Base-by-base conservation (phyloP, 2,329 filamentous ascomycete genomes). In the Didymella pomorum region DNA sequence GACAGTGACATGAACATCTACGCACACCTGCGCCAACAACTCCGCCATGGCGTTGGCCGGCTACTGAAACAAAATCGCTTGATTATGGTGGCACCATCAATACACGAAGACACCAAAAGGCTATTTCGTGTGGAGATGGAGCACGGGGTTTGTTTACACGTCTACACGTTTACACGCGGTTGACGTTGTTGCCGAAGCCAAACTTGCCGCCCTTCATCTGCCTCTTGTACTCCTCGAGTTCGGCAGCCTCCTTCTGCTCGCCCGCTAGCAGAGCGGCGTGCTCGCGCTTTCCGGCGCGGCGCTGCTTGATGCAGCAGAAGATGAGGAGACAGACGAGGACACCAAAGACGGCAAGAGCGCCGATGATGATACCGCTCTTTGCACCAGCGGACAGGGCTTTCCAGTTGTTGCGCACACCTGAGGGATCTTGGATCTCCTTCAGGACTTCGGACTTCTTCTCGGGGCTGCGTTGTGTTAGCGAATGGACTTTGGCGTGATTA, bases 291-390 rank as follows among this genome's bases (percentile, higher is more conserved):
- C 77, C 77, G 2, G 69, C 71, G 47, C 74, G 75, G 44, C 75
- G 73, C 62, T 77, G 74, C 66, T 75, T 74, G 67, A 78, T 67
- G 70, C 73, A 78, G 69, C 65, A 78, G 66, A 77, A 76, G 29
- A 68, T 37, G 52, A 77, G 61, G 49, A 71, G 55, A 42, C 58
- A 58, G n/a, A 66, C 45, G n/a, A 58, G 55, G 23, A 77, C 55
- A 18, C 62, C 69, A 12, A 74, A 63, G n/a, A 67, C 64, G 9
- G 69, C 71, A 26, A 72, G 41, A 4, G 69, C 58, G 52, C 68
- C 70, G 14, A 66, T 68, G 48, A 73, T 68, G 60, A 78, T 78
- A 48, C 70, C 77, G 45, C 72, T 72, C 57, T 76, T 71, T 31
- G 74, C 72, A 7, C 61, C 66, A 7, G 68, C 56, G 26, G 75